Evolutionary conservation across 306 rosid species (phyloP), one percentile per base, ranked within the genome.

Genomic region (Oemleria cerasiformis): DNA sequence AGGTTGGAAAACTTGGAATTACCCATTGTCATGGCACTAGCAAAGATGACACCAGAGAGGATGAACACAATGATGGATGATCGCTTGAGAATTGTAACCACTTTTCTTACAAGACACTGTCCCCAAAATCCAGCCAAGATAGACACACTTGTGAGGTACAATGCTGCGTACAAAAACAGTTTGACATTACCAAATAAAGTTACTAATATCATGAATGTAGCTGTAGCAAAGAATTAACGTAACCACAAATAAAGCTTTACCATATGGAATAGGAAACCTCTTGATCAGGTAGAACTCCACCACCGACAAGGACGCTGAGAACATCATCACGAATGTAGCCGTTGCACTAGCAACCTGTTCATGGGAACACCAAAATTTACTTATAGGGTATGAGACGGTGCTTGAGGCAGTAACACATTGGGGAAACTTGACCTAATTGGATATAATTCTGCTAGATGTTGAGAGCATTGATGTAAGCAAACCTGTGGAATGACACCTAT

Each of bases 401-500:
- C 1, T 25, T 3, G 36, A 30, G 36, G 23, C n/a, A 50, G 19
- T 50, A 6, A 50, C 55, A 16, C 36, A 30, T 30, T 54, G 59
- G 13, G 58, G 4, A 53, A 17, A 19, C 10, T 65, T 8, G 56
- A 67, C 17, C 51, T 7, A 13, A 21, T 43, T 39, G 54, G 9
- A 7, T 13, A 7, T 34, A 30, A 65, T 5, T 3, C 48, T 10
- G 45, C n/a, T 48, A 19, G 34, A 4, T 9, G 8, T 15, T 30
- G 36, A 30, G 65, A 45, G 57, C 17, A 5, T 50, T 48, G 45
- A 17, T 8, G 36, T 30, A 30, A 30, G 36, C 16, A 20, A 74
- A 91, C 96, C 84, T 85, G 96, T 6, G 98, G 97, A 38, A 93
- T 88, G 73, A 88, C 98, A 36, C 98, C 98, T 41, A 90, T 93